Conservation (phyloP, 768 basidiomycete species). For the Hysterangium stoloniferum region DNA sequence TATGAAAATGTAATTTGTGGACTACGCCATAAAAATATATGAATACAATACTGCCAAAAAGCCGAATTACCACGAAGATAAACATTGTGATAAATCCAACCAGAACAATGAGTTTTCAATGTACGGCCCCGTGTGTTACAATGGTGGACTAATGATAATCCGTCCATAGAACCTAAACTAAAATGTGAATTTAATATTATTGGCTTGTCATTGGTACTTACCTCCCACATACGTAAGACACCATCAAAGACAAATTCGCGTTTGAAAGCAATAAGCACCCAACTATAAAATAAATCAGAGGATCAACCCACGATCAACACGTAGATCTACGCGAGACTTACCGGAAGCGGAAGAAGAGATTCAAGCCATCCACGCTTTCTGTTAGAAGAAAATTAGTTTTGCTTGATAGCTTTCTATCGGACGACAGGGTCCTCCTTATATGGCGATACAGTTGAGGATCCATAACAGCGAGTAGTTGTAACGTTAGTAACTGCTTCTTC, state of each 20-base stretch:
- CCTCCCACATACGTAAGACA: constrained; percentile 88
- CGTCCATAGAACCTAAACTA: constrained; percentile 57
- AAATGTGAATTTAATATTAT: not conserved
- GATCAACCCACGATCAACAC: not conserved
- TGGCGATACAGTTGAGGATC: constrained; percentile 94
- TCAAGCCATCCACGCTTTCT: constrained; percentile 85
- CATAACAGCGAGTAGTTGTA: constrained; percentile 87
- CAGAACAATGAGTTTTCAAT: too few species aligned
- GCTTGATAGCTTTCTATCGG: not conserved
- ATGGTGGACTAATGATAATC: constrained; percentile 81
- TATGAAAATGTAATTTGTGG: too few species aligned
- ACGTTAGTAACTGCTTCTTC: constrained; percentile 84
- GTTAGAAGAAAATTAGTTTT: constrained; percentile 20
- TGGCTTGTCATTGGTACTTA: not conserved
- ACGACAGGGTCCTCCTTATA: constrained; percentile 54
- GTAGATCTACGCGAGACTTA: constrained; percentile 35
- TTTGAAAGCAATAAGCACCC: constrained; percentile 92
- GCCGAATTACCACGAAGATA: too few species aligned
- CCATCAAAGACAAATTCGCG: constrained; percentile 93
- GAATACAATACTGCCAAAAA: too few species aligned
- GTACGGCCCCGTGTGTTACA: too few species aligned
- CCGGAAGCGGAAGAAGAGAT: constrained; percentile 98
- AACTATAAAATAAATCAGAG: too few species aligned
- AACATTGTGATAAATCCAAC: too few species aligned
- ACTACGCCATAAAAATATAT: too few species aligned